phyloP scores from a whole-genome alignment of 768 basidiomycete species.

The Collybiopsis confluens region DNA sequence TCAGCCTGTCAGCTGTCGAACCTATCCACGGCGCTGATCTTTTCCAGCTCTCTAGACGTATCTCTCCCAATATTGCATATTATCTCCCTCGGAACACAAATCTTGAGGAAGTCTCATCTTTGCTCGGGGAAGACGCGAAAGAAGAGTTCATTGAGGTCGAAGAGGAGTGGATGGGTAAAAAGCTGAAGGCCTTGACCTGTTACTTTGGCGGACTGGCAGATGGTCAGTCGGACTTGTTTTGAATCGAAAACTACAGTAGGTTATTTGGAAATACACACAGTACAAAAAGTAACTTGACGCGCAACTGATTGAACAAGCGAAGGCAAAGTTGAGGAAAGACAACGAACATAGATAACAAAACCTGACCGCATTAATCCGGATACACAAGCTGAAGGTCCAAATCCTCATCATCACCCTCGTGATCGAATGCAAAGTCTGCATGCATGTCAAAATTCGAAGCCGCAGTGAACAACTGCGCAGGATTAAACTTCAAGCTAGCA shows the following conservation, averaged over 20 bases:
- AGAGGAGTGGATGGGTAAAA: slow-evolving; percentile 49
- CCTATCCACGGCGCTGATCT: slow-evolving; percentile 84
- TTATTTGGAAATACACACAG: too few species aligned
- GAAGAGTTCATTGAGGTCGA: slow-evolving; percentile 76
- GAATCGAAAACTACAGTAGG: neutral
- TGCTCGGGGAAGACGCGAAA: slow-evolving; percentile 26
- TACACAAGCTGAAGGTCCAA: too few species aligned
- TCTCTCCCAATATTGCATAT: slow-evolving; percentile 84
- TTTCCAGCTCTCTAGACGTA: slow-evolving; percentile 63
- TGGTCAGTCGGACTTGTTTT: slow-evolving; percentile 65
- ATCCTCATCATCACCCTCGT: too few species aligned
- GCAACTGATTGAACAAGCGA: too few species aligned
- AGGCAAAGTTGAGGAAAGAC: too few species aligned
- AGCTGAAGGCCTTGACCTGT: slow-evolving; percentile 87
- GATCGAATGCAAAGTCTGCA: too few species aligned
- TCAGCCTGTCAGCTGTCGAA: slow-evolving; percentile 64
- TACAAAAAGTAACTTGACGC: too few species aligned
- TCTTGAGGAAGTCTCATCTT: slow-evolving; percentile 63
- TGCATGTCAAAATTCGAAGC: too few species aligned
- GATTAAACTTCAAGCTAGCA: too few species aligned
- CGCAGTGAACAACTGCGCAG: too few species aligned
- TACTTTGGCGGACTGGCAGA: slow-evolving; percentile 83
- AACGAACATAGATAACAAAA: too few species aligned
- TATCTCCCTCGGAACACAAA: slow-evolving; percentile 83
- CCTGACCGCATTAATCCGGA: too few species aligned